Conservation (phyloP, 1,284 basidiomycete genomes). For the Ceratobasidium papillatum region DNA sequence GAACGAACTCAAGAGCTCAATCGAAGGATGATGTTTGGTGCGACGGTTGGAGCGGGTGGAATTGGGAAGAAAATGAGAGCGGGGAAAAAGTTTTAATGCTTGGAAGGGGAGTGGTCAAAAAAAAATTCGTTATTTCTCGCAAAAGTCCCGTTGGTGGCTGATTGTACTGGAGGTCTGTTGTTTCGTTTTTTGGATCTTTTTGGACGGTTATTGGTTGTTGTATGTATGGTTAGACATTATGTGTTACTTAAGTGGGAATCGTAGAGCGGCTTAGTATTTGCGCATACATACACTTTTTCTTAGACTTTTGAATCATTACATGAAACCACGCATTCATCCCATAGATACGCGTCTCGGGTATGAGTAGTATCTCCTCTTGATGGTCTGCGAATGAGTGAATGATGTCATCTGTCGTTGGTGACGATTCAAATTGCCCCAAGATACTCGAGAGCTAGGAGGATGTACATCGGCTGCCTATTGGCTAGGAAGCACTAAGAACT, state of each 20-base stretch:
- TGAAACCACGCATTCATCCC: no score
- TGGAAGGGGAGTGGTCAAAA: no score
- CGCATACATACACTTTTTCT: not conserved
- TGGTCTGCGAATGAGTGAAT: not conserved
- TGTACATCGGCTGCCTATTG: not conserved
- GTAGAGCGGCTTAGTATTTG: not conserved
- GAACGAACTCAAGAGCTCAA: conserved; percentile 2
- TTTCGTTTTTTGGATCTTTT: not conserved
- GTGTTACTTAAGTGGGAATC: not conserved
- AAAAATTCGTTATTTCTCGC: no score
- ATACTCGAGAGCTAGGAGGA: no score
- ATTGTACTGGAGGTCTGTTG: not conserved
- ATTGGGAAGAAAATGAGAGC: not conserved
- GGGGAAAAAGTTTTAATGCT: conserved; percentile 7
- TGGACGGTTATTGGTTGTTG: not conserved
- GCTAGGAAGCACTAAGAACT: not conserved
- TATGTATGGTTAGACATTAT: not conserved
- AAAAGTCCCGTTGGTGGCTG: no score
- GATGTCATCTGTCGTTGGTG: no score
- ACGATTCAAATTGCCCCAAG: no score
- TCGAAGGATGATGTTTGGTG: not conserved
- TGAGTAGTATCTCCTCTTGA: no score
- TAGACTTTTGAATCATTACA: not conserved
- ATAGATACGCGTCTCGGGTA: no score
- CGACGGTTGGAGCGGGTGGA: not conserved